A percentile compares a stretch with the other conserved stretches of the same genome.
These are phyloP conservation scores for Gloeophyllum trabeum DNA, from an alignment of 768 basidiomycete genomes.

Conservation along the genomic window DNA sequence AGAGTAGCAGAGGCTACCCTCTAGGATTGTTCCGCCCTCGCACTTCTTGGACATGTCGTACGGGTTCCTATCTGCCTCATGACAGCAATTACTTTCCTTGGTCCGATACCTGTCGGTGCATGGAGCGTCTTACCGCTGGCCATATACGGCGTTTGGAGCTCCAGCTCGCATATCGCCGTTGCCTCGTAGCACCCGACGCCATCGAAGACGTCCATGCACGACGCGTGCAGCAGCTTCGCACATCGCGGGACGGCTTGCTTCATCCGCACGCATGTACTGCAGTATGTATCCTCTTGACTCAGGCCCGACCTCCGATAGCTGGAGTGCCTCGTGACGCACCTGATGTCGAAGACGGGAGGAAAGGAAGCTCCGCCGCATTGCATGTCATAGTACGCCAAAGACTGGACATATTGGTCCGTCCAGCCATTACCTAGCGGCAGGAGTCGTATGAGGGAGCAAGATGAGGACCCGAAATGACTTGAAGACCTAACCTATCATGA, in stretches of 20 bases:
- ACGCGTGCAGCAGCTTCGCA: constrained; percentile 21
- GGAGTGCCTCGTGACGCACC: constrained; percentile 14
- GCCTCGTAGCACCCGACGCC: constrained; percentile 30
- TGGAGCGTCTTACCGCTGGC: constrained; percentile 16
- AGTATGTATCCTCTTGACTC: constrained; percentile 1
- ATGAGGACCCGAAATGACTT: not conserved
- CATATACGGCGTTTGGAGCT: constrained; percentile 15
- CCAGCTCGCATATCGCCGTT: constrained; percentile 23
- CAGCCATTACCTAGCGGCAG: constrained; percentile 29
- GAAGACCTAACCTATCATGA: constrained; percentile 30
- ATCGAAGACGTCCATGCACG: constrained; percentile 33
- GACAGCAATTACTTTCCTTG: too few relatives aligned
- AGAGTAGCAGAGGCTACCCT: constrained; percentile 46
- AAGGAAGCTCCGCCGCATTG: constrained; percentile 39
- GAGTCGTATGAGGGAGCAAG: too few relatives aligned
- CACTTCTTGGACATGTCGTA: constrained; percentile 65
- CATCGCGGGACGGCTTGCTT: constrained; percentile 36
- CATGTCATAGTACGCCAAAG: constrained; percentile 37
- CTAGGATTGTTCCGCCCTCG: constrained; percentile 32
- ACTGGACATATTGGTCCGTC: constrained; percentile 26
- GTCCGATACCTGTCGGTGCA: too few relatives aligned
- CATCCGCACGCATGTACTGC: constrained; percentile 26
- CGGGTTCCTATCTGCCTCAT: constrained; percentile 23
- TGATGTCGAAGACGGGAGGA: constrained; percentile 35
- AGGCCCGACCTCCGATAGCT: too few relatives aligned